phyloP scores from a whole-genome alignment of 2,329 filamentous ascomycete genomes.

The Pseudogymnoascus sp. region DNA sequence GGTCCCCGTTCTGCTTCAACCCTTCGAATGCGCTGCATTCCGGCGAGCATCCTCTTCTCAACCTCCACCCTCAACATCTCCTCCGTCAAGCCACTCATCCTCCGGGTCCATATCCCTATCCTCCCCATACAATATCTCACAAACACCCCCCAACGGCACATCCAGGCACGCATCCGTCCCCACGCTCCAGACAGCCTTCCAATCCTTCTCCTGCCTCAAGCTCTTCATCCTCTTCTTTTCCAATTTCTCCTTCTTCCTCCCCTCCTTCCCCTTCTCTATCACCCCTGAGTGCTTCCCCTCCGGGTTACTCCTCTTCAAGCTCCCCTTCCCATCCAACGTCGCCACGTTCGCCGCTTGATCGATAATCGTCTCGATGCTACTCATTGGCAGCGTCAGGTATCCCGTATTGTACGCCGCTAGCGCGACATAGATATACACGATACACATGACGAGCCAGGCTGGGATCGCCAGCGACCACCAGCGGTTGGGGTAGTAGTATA shows the following conservation, averaged over 20 bases:
- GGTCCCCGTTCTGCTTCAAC: background rate
- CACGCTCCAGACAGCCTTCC: constrained; percentile 78
- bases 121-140: constrained; percentile 82
- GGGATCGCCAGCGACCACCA: constrained; percentile 97
- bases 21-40: background rate
- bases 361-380: constrained; percentile 78
- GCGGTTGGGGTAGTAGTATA: constrained; percentile 92
- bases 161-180: constrained; percentile 98
- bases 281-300: constrained; percentile 27
- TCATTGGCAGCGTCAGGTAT: constrained; percentile 73
- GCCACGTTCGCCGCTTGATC: constrained; percentile 85
- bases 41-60: background rate
- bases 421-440: constrained; percentile 91
- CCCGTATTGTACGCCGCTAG: constrained; percentile 85
- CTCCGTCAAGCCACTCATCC: constrained; percentile 9
- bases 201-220: constrained; percentile 44
- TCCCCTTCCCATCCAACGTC: constrained; percentile 64
- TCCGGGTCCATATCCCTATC: constrained; percentile 29
- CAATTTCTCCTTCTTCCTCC: constrained; percentile 28
- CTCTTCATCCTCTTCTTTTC: constrained; percentile 29
- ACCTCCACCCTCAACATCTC: constrained; percentile 10
- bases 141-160: constrained; percentile 87
- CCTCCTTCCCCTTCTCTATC: constrained; percentile 30
- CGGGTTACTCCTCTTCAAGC: constrained; percentile 31
- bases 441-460: constrained; percentile 76